These are phyloP conservation scores for Heterobasidion occidentale DNA, from an alignment of 1,284 basidiomycete species.

Conservation along the genomic window DNA sequence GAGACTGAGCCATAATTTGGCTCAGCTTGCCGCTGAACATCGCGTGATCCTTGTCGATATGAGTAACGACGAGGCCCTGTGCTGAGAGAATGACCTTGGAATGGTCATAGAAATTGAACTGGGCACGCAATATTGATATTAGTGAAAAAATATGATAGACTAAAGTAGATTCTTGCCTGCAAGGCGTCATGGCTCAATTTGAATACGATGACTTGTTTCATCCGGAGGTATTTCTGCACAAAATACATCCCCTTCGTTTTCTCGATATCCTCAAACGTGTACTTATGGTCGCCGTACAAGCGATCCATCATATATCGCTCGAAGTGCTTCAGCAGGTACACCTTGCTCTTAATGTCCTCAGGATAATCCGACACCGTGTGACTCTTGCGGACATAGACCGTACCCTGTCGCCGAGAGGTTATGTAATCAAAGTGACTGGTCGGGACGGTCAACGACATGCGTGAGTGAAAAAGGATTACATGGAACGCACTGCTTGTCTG, in stretches of 20 bases:
- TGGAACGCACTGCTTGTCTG: conserved; percentile 68
- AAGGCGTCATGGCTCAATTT: conserved; percentile 90
- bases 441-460: conserved; percentile 7
- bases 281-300: conserved; percentile 75
- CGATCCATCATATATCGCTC: conserved; percentile 88
- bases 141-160: not conserved
- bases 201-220: conserved; percentile 97
- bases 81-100: conserved; percentile 88
- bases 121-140: not conserved
- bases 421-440: conserved; percentile 82
- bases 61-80: conserved; percentile 71
- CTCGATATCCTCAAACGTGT: conserved; percentile 67
- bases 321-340: conserved; percentile 88
- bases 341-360: conserved; percentile 77
- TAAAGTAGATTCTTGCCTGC: conserved; percentile 49
- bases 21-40: conserved; percentile 71
- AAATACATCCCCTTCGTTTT: conserved; percentile 84
- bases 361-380: conserved; percentile 59
- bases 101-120: conserved; percentile 12
- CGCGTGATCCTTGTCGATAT: conserved; percentile 86
- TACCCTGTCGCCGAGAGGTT: conserved; percentile 50
- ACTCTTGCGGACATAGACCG: conserved; percentile 64
- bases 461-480: not conserved
- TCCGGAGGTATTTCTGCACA: conserved; percentile 91
- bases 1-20: conserved; percentile 59